A percentile compares a stretch with the other conserved stretches of the same genome.
Conservation (phyloP, 78 protist species). For the Dictyostelium firmibasis region DNA sequence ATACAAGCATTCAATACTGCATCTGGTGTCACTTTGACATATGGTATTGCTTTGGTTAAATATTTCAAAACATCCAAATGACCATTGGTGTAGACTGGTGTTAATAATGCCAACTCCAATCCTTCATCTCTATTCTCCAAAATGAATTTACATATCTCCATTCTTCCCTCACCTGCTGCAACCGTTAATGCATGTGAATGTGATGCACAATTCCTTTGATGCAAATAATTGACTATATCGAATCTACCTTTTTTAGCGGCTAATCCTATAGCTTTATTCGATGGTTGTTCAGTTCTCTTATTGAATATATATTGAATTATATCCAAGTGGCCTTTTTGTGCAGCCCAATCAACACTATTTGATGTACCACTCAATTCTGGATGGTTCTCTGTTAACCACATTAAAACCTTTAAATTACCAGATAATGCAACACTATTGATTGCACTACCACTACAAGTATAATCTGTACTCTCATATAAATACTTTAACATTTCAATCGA, state of each 20-base stretch:
- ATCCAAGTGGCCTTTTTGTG: neutral
- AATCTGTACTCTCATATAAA: neutral
- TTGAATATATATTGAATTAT: neutral
- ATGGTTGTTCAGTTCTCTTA: neutral
- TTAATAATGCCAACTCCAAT: neutral
- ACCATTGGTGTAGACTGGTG: neutral
- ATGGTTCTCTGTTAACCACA: neutral
- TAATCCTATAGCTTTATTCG: neutral
- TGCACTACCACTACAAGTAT: neutral
- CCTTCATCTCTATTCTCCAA: constrained; percentile 3
- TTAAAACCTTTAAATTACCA: neutral
- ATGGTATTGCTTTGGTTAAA: neutral
- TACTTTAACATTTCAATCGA: neutral
- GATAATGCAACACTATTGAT: neutral
- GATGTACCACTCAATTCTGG: neutral
- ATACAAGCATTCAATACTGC: neutral
- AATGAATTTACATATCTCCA: neutral
- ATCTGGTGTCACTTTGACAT: neutral
- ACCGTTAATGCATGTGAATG: neutral
- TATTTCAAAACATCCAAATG: neutral
- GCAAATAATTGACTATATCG: neutral
- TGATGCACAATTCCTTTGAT: neutral
- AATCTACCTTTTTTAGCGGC: neutral
- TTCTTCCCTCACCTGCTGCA: neutral
- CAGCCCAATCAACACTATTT: neutral